A percentile compares a stretch with the other conserved stretches of the same genome.
phyloP scores from a whole-genome alignment of 495 filamentous ascomycete species.

The Aspergillus steynii region DNA sequence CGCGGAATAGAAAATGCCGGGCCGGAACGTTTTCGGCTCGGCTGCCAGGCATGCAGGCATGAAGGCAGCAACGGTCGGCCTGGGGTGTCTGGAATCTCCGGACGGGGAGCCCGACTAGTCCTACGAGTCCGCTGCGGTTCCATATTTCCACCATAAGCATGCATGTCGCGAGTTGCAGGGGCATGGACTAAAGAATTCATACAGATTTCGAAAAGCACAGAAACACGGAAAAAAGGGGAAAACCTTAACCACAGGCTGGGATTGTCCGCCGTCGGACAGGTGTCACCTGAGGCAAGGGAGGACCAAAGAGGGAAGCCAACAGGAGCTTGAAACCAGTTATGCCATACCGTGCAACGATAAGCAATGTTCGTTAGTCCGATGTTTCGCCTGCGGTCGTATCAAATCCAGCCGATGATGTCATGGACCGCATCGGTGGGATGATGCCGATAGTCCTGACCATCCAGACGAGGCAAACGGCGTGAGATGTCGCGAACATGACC shows the following conservation, averaged over 20 bases:
- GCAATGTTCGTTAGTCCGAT: background rate
- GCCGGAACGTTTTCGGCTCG: conserved; percentile 9
- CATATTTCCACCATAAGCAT: background rate
- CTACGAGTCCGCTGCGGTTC: too few relatives aligned
- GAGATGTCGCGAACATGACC: background rate
- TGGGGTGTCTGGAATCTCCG: background rate
- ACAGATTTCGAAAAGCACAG: background rate
- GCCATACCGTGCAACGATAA: background rate
- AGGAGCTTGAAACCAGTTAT: background rate
- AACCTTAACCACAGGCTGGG: background rate
- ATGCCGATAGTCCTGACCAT: background rate
- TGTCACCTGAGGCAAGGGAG: background rate
- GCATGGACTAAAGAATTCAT: too few relatives aligned
- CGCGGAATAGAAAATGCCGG: background rate
- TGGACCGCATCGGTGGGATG: background rate
- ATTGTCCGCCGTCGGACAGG: background rate
- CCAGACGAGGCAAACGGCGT: too few relatives aligned
- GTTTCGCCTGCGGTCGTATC: background rate
- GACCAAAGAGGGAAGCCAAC: background rate
- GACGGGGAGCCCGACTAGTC: too few relatives aligned
- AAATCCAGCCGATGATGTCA: background rate
- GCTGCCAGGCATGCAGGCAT: background rate
- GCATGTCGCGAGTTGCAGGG: background rate
- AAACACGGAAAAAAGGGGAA: background rate
- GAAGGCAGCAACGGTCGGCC: background rate